Percentiles rank a stretch among this genome's conserved stretches.
Conservation (phyloP, 202 grass and related monocot species). For the Brachypodium distachyon region DNA sequence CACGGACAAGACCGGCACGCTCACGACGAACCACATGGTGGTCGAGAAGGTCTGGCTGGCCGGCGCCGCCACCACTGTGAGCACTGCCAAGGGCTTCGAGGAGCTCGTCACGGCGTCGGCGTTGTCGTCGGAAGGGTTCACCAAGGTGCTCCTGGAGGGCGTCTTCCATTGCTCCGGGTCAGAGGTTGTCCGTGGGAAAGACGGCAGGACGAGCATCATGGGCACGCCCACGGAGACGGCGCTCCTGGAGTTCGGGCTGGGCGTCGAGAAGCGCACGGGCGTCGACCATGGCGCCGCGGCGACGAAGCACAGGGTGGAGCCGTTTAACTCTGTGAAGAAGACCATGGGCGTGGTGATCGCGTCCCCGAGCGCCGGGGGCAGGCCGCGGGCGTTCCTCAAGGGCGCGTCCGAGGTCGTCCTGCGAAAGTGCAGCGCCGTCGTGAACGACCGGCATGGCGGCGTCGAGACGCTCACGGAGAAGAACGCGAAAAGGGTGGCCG, state of each 20-base stretch:
- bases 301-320: slow-evolving; percentile 81
- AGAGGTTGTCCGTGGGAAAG: slow-evolving; percentile 66
- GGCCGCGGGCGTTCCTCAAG: slow-evolving; percentile 58
- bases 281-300: slow-evolving; percentile 19
- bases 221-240: slow-evolving; percentile 91
- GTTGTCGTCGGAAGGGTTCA: slow-evolving; percentile 42
- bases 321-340: slow-evolving; percentile 97
- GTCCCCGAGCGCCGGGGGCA: slow-evolving; percentile 36
- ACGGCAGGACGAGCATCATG: slow-evolving; percentile 56
- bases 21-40: slow-evolving; percentile 97
- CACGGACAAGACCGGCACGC: slow-evolving; percentile 90
- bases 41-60: slow-evolving; percentile 88
- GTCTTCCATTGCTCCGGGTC: slow-evolving; percentile 75
- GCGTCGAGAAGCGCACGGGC: slow-evolving; percentile 43
- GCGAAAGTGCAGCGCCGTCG: slow-evolving; percentile 39
- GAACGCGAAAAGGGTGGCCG: slow-evolving; percentile 26
- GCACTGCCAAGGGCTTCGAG: slow-evolving; percentile 28
- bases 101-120: slow-evolving; percentile 31
- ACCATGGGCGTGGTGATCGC: slow-evolving; percentile 74
- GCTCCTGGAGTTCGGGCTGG: slow-evolving; percentile 75
- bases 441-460: slow-evolving; percentile 37
- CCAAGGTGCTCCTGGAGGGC: slow-evolving; percentile 56
- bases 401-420: slow-evolving; percentile 89
- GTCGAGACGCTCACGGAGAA: slow-evolving; percentile 43
- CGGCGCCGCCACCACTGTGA: slow-evolving; percentile 40